Percentiles rank a stretch among this genome's conserved stretches.
Conservation (phyloP, 1,284 basidiomycete species). For the Apiotrichum veenhuisii region DNA sequence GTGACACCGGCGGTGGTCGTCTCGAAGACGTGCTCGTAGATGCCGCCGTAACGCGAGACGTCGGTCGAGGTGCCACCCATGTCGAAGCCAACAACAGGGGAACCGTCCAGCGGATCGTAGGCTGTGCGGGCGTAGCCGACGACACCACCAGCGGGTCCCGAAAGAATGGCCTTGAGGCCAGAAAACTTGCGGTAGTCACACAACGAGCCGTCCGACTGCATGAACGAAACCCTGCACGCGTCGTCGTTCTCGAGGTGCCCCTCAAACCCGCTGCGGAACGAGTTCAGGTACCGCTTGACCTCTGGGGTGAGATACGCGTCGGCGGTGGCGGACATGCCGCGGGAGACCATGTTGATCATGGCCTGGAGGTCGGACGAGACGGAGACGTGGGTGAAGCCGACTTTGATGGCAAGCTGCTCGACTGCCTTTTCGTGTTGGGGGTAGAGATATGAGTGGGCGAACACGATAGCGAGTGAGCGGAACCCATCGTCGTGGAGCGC, state of each 20-base stretch:
- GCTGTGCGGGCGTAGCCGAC: conserved; percentile 51
- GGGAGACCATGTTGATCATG: conserved; percentile 51
- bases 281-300: conserved; percentile 49
- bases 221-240: conserved; percentile 46
- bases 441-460: conserved; percentile 40
- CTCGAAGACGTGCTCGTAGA: conserved; percentile 40
- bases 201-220: conserved; percentile 52
- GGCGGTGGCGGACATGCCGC: conserved; percentile 53
- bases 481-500: conserved; percentile 31
- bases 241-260: conserved; percentile 40
- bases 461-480: conserved; percentile 32
- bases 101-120: conserved; percentile 32
- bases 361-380: conserved; percentile 37
- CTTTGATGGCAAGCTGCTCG: conserved; percentile 30
- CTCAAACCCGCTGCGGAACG: conserved; percentile 49
- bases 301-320: conserved; percentile 56
- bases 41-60: conserved; percentile 42
- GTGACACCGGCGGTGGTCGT: conserved; percentile 73
- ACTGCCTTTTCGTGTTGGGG: conserved; percentile 35
- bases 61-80: conserved; percentile 70
- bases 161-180: conserved; percentile 35
- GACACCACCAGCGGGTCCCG: conserved; percentile 55
- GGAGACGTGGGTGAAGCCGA: conserved; percentile 36
- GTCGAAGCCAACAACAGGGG: conserved; percentile 50
- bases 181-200: conserved; percentile 36